phyloP scores from a whole-genome alignment of 345 rosid species.

The Syzygium jambos region DNA sequence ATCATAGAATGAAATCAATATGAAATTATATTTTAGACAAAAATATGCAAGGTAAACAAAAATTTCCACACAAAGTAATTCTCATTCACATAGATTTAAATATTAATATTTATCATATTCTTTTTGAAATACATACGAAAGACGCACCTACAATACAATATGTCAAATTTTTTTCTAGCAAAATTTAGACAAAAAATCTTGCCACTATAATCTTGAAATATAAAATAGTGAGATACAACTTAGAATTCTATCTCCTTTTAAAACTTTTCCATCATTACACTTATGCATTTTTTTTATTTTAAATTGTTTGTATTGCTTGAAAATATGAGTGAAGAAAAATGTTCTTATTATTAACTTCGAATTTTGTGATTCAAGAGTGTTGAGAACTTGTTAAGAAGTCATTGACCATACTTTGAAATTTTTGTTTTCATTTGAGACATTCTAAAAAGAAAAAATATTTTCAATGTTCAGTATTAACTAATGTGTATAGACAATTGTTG shows the following conservation, averaged over 20 bases:
- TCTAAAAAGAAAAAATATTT: background rate
- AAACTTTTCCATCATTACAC: background rate
- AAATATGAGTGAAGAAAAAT: background rate
- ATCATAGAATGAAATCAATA: background rate
- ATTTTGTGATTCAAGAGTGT: background rate
- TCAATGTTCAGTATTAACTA: background rate
- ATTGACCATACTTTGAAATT: background rate
- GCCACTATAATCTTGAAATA: background rate
- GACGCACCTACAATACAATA: background rate
- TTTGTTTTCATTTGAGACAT: background rate
- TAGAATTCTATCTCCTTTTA: background rate
- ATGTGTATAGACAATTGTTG: background rate
- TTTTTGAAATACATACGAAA: background rate
- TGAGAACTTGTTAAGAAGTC: background rate
- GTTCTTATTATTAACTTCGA: background rate
- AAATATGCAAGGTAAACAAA: background rate
- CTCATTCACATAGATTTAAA: background rate
- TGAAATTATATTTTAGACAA: background rate
- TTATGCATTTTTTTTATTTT: background rate
- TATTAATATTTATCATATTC: background rate
- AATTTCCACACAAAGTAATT: background rate
- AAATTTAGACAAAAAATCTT: background rate
- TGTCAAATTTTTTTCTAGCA: background rate
- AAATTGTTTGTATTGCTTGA: background rate
- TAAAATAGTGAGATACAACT: background rate